Percentiles rank a stretch among this genome's conserved stretches.
Conservation (phyloP, 768 basidiomycete species). For the Inosperma sp. region DNA sequence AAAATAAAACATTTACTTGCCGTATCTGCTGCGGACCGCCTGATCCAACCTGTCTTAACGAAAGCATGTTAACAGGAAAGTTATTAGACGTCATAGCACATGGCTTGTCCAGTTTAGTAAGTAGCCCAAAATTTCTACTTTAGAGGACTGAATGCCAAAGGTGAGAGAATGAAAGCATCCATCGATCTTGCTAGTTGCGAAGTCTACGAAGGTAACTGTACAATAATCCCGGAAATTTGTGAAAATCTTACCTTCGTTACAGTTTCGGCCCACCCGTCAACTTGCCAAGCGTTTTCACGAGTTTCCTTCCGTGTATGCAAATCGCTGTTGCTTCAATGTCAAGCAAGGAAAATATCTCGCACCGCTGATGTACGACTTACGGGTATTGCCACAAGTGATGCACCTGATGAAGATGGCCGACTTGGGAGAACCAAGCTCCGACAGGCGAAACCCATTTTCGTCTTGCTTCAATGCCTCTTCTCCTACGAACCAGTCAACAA, state of each 20-base stretch:
- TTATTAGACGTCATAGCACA: conserved; percentile 6
- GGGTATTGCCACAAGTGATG: conserved; percentile 98
- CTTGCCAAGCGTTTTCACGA: conserved; percentile 88
- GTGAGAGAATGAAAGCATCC: conserved; percentile 80
- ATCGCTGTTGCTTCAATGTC: conserved; percentile 39
- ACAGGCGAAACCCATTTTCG: conserved; percentile 80
- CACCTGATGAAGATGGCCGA: conserved; percentile 80
- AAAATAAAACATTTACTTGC: conserved; percentile 2
- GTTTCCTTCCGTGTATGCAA: conserved; percentile 78
- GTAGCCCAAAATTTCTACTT: conserved; percentile 42
- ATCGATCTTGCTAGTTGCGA: conserved; percentile 80
- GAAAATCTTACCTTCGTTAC: conserved; percentile 69
- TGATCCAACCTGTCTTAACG: too few relatives aligned
- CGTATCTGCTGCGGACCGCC: background rate
- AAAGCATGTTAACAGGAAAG: too few relatives aligned
- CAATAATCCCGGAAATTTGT: background rate
- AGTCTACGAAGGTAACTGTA: conserved; percentile 51
- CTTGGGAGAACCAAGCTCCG: conserved; percentile 90
- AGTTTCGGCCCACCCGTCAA: conserved; percentile 94
- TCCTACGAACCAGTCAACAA: conserved; percentile 47
- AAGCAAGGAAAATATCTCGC: conserved; percentile 5
- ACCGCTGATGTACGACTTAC: too few relatives aligned
- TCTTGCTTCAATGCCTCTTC: conserved; percentile 90
- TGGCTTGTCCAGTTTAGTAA: background rate
- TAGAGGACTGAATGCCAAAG: conserved; percentile 80